These are phyloP conservation scores for Dioscorea cayenensis DNA, from an alignment of 116 monocot genomes.

Conservation along the genomic window DNA sequence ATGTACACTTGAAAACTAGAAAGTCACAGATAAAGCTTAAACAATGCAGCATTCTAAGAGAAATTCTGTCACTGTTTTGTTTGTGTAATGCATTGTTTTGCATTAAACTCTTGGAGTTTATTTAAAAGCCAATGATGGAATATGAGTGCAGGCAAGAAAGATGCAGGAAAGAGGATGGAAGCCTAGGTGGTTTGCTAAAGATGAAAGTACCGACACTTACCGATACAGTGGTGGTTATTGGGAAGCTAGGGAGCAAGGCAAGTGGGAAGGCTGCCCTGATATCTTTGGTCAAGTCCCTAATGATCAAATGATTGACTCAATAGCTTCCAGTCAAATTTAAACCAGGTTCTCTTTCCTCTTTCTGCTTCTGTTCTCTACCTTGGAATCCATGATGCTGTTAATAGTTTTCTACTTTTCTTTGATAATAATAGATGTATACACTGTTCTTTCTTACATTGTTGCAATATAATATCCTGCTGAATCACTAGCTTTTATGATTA, in stretches of 20 bases:
- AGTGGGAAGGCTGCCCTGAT: constrained; percentile 83
- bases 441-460: too few relatives aligned
- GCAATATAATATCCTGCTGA: too few relatives aligned
- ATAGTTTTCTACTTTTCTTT: too few relatives aligned
- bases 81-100: not conserved
- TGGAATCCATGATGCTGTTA: too few relatives aligned
- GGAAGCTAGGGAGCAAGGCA: constrained; percentile 65
- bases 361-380: too few relatives aligned
- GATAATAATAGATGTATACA: too few relatives aligned
- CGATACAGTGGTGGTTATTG: constrained; percentile 87
- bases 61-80: not conserved
- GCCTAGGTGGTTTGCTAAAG: constrained; percentile 87
- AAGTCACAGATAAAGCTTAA: not conserved
- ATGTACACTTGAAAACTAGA: too few relatives aligned
- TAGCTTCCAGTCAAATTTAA: not conserved
- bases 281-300: constrained; percentile 76
- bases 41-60: not conserved
- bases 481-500: too few relatives aligned
- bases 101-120: too few relatives aligned
- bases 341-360: too few relatives aligned
- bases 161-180: constrained; percentile 98
- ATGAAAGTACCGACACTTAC: constrained; percentile 47
- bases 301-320: constrained; percentile 42
- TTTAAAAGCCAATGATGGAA: not conserved
- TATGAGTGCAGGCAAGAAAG: constrained; percentile 61